Evolutionary conservation across 768 basidiomycete genomes (phyloP), one percentile per base, ranked within the genome.

Genomic region (Aureoboletus auriporus): DNA sequence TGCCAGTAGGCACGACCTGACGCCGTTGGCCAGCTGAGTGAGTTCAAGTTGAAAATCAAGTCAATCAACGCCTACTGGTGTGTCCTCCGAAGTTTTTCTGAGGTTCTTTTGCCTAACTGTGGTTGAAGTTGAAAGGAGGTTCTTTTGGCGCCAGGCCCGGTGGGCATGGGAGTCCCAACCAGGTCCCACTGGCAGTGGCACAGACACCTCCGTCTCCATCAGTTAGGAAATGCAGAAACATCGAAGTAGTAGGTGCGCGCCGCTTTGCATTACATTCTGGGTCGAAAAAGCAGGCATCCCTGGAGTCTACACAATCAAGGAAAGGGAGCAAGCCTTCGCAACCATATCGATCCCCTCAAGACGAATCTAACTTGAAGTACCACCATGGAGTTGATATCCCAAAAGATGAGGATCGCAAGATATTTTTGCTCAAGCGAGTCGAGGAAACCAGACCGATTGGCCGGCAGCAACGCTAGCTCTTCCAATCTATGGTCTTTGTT

Each of bases 91-190:
- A 6, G 38, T 38, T 17, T 49, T 48, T 35, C 31, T 45, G 20
- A 23, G 20, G 20, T 23, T 23, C 20, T 38, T 53, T 47, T n/a
- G 53, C 41, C 28, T 38, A 28, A 29, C 46, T 46, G 34, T 42
- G n/a, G 39, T 45, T 39, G 39, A 47, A 79, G 31, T 73, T 69
- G 63, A 84, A 83, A 17, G 30, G 30, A 9, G 82, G 80, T 49
- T 75, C 67, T 43, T 70, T 72, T 43, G 82, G 65, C 33, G 74
- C 66, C 7, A 82, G 11, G 17, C 5, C 17, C 37, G 10, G 31
- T 13, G 31, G 31, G 31, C 31, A 11, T 33, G 11, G 11, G 31
- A 33, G 11, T 33, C 33, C 33, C 33, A 14, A 9, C 33, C 33
- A 13, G 1, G 33, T 11, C 12, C 8, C 33, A 33, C 33, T 12